phyloP scores from a whole-genome alignment of 2,329 filamentous ascomycete genomes.

The Rutstroemia sp. region DNA sequence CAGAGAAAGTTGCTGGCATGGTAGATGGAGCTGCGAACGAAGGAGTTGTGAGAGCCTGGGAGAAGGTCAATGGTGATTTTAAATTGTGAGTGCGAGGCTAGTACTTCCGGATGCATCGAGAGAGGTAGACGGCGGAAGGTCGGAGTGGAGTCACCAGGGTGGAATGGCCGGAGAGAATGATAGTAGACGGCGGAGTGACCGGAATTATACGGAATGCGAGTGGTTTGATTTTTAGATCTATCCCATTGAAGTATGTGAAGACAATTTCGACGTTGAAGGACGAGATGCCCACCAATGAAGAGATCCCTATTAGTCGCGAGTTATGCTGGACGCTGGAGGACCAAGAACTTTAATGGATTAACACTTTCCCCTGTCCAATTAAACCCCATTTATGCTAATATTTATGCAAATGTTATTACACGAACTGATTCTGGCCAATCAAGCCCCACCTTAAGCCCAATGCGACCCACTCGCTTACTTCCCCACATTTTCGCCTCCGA shows the following conservation, averaged over 20 bases:
- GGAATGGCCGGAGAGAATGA: neutral
- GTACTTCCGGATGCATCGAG: neutral
- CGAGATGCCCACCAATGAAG: too few species aligned
- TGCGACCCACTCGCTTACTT: neutral
- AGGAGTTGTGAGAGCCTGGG: constrained; percentile 17
- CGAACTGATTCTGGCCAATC: neutral
- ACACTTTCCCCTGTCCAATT: too few species aligned
- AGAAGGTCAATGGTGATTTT: constrained; percentile 30
- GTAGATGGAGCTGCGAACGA: neutral
- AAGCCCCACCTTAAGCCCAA: neutral
- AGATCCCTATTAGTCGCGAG: too few species aligned
- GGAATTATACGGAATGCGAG: too few species aligned
- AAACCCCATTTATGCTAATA: neutral
- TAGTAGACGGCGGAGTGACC: too few species aligned
- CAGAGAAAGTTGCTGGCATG: constrained; percentile 55
- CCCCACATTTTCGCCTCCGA: constrained; percentile 11
- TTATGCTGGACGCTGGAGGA: too few species aligned
- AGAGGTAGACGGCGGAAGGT: neutral
- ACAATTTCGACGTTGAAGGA: too few species aligned
- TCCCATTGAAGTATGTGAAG: too few species aligned
- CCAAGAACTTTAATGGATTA: too few species aligned
- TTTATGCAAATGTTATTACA: neutral
- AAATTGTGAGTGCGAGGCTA: constrained; percentile 18
- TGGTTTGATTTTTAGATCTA: too few species aligned
- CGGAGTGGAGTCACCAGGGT: neutral